Conservation (phyloP, 768 basidiomycete species). For the Paxillus rubicundulus region DNA sequence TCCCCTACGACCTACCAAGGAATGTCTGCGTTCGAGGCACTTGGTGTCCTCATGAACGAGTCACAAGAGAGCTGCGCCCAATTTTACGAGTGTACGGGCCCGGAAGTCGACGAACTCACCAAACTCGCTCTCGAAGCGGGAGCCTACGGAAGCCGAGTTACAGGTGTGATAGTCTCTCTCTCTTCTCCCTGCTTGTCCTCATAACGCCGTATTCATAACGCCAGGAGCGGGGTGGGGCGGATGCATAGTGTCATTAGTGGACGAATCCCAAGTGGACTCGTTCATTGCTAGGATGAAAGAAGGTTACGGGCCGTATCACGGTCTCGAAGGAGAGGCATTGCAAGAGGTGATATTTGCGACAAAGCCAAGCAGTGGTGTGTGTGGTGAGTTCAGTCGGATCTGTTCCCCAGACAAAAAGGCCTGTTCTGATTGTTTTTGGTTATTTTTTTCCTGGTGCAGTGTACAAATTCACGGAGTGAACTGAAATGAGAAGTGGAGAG, state of each 20-base stretch:
- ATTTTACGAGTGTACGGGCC: constrained; percentile 76
- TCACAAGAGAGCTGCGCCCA: constrained; percentile 69
- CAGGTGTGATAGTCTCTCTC: constrained; percentile 44
- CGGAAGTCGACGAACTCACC: constrained; percentile 72
- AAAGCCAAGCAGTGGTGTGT: constrained; percentile 78
- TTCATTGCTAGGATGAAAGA: constrained; percentile 64
- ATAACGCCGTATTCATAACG: background rate
- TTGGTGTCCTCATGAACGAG: constrained; percentile 77
- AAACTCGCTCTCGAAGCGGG: constrained; percentile 64
- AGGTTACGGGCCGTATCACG: constrained; percentile 63
- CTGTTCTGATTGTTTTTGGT: background rate
- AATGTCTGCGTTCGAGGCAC: constrained; percentile 38
- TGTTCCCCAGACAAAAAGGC: background rate
- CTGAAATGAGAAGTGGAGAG: no score
- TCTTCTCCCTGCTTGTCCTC: background rate
- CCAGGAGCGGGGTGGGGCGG: constrained; percentile 90
- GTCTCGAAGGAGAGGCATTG: constrained; percentile 55
- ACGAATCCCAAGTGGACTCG: constrained; percentile 53
- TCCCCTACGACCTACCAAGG: constrained; percentile 15
- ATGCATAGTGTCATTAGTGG: constrained; percentile 80
- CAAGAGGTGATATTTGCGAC: constrained; percentile 78
- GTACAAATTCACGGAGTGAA: constrained; percentile 29
- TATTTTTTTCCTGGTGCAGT: constrained; percentile 10
- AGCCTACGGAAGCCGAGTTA: constrained; percentile 80
- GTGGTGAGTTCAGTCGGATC: constrained; percentile 49